Conservation (phyloP, 1,284 basidiomycete species). For the Vanrija pseudolonga region DNA sequence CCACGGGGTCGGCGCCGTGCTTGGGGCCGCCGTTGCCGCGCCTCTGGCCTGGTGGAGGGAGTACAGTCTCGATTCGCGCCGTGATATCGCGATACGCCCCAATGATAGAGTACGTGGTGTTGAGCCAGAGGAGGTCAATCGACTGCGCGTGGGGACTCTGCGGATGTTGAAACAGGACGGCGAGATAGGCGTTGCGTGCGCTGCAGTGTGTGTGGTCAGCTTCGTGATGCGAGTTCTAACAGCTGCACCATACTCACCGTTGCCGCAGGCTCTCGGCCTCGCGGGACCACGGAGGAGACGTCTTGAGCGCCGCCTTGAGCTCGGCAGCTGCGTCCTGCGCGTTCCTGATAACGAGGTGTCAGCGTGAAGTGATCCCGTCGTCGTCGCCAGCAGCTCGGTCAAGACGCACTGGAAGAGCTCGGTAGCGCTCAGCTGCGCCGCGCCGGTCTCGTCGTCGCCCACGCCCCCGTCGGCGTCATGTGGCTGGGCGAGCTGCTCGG, state of each 20-base stretch:
- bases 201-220: constrained; percentile 50
- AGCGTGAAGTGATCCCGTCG: not conserved
- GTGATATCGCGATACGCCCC: constrained; percentile 74
- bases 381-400: not conserved
- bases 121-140: constrained; percentile 84
- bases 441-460: not conserved
- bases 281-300: constrained; percentile 70
- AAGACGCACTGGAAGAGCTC: constrained; percentile 12
- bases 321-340: constrained; percentile 16
- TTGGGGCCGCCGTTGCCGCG: constrained; percentile 8
- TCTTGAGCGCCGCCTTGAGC: constrained; percentile 55
- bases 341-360: constrained; percentile 12
- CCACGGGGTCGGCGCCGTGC: constrained; percentile 52
- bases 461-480: not conserved
- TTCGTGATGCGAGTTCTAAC: not conserved
- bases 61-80: constrained; percentile 57
- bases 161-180: constrained; percentile 69
- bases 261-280: constrained; percentile 80
- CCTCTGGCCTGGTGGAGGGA: constrained; percentile 21
- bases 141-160: constrained; percentile 71
- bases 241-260: constrained; percentile 58
- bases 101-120: constrained; percentile 84
- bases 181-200: constrained; percentile 69
- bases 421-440: not conserved
- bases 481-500: not conserved